These are phyloP conservation scores for Pythium plurisporium DNA, from an alignment of 352 stramenopile genomes.

Conservation along the genomic window DNA sequence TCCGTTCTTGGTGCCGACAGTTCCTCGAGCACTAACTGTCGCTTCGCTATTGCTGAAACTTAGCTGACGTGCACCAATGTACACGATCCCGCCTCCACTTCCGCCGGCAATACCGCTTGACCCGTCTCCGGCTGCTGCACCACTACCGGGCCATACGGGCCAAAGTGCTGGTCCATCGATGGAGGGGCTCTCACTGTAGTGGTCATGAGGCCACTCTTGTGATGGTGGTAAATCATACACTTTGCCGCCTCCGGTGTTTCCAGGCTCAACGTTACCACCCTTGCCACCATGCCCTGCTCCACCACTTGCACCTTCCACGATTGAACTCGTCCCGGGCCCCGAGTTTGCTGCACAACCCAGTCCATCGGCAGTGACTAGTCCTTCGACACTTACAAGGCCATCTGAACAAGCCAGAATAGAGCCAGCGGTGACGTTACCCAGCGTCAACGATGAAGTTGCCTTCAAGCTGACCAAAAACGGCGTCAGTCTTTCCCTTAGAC, in stretches of 20 bases:
- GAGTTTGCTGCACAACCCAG: constrained; percentile 26
- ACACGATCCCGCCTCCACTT: constrained; percentile 66
- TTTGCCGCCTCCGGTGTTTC: constrained; percentile 24
- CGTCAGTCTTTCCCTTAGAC: neutral
- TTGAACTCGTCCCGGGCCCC: constrained; percentile 20
- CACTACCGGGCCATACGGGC: constrained; percentile 26
- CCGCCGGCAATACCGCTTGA: constrained; percentile 53
- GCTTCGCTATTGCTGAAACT: constrained; percentile 33
- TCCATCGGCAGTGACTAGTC: constrained; percentile 13
- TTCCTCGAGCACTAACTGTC: constrained; percentile 47
- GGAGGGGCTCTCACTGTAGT: neutral
- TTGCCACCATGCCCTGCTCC: constrained; percentile 33
- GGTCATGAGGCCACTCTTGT: neutral
- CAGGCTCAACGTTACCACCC: constrained; percentile 32
- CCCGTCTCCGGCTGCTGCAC: constrained; percentile 19
- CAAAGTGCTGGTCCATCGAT: constrained; percentile 2
- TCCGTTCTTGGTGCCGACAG: constrained; percentile 49
- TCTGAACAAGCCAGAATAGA: constrained; percentile 28
- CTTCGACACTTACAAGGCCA: constrained; percentile 24
- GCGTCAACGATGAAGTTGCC: constrained; percentile 12
- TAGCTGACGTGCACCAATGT: constrained; percentile 52
- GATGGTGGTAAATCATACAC: constrained; percentile 18
- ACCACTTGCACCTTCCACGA: constrained; percentile 25
- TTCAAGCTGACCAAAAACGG: constrained; percentile 25
- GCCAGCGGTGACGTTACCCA: constrained; percentile 22